Base-by-base conservation (phyloP, 2,329 filamentous ascomycete species). In the Lasiodiplodia sp. region DNA sequence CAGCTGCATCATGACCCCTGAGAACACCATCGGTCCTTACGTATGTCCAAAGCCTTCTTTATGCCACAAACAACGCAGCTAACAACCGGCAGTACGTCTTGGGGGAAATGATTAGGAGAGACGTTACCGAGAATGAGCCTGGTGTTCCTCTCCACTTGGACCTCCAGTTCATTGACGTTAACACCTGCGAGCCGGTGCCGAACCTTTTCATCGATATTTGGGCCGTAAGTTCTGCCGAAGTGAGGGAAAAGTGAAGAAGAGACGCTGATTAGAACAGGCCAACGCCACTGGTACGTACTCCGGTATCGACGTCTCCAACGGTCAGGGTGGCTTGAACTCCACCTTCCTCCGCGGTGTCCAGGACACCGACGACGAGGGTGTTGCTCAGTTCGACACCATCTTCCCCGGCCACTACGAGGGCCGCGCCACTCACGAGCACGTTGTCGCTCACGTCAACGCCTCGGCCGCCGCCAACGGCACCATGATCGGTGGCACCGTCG, bases 101-200 rank as follows among this genome's bases (percentile, higher is more conserved):
- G n/a, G n/a, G n/a, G n/a, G n/a, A n/a, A n/a, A n/a, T n/a, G n/a
- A n/a, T n/a, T n/a, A n/a, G n/a, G n/a, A n/a, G n/a, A n/a, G n/a
- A n/a, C n/a, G 75, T 88, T 49, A 80, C 78, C 10, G 84, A 86
- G 56, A 77, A 77, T 16, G 79, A 87, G 73, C 69, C 72, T 4
- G 86, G 86, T 63, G 78, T 88, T 38, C 80, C 81, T 28, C 74
- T 87, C 53, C 80, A 81, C 3, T 75, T 87, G 11, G 85, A 86
- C 71, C 81, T 86, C 70, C 86, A 87, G 75, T 79, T 88, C 68
- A 80, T 87, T 63, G 86, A 88, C 68, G 80, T 86, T 40, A 78
- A 82, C 57, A 87, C 85, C 3, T 88, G 86, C 77, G 77, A 86
- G 72, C 82, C 83, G 8, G 80, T 87, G 1, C 79, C 82, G 1